A percentile compares a stretch with the other conserved stretches of the same genome.
These are phyloP conservation scores for Chaetomiaceae sp. DNA, from an alignment of 2,329 filamentous ascomycete species.

Conservation along the genomic window DNA sequence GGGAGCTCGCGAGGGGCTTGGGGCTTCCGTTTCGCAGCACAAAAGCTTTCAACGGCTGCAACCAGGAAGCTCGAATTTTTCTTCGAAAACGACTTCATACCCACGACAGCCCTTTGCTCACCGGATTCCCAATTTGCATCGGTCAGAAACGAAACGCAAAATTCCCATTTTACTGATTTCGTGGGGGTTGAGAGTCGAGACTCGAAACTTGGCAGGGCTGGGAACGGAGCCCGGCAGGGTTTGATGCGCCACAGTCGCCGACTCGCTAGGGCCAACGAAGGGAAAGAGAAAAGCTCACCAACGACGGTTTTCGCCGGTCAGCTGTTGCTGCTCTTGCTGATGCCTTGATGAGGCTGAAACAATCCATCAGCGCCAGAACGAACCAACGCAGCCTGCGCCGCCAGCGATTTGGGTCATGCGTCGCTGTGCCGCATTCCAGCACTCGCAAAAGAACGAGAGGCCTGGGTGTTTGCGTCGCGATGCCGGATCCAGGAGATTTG, in stretches of 20 bases:
- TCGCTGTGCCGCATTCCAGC: slow-evolving; percentile 7
- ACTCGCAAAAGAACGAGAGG: neutral
- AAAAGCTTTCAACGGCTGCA: too few species aligned
- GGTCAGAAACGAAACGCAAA: neutral
- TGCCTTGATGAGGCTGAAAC: slow-evolving; percentile 9
- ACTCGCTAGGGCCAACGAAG: too few species aligned
- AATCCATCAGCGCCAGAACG: neutral
- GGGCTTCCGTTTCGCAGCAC: too few species aligned
- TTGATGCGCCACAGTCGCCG: neutral
- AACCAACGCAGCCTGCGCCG: slow-evolving; percentile 3
- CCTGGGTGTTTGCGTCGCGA: neutral
- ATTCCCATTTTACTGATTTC: neutral
- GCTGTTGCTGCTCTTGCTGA: slow-evolving; percentile 7
- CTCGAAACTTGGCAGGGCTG: too few species aligned
- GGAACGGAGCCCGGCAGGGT: too few species aligned
- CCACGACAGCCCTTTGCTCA: too few species aligned
- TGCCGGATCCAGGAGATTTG: too few species aligned
- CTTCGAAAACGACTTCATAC: too few species aligned
- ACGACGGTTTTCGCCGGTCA: neutral
- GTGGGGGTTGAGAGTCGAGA: neutral
- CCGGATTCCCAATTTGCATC: neutral
- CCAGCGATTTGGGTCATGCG: slow-evolving; percentile 12
- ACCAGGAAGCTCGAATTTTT: too few species aligned
- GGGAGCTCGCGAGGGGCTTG: too few species aligned
- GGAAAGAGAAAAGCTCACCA: neutral